These are phyloP conservation scores for Boletus patriciae DNA, from an alignment of 768 basidiomycete species.

Conservation along the genomic window DNA sequence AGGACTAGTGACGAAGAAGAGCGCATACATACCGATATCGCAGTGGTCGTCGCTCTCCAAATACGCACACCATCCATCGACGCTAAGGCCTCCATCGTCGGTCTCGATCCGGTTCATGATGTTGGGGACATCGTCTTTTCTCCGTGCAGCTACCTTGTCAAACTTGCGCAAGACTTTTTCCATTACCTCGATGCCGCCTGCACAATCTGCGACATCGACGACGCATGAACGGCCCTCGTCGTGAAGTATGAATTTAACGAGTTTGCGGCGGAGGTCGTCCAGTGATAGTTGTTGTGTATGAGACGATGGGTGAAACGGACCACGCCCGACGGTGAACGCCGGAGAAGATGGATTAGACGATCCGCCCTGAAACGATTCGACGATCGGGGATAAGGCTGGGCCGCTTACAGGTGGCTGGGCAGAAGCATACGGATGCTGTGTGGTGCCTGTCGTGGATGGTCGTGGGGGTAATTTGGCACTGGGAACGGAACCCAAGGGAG, in stretches of 20 bases:
- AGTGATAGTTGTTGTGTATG: conserved; percentile 51
- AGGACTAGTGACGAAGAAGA: background rate
- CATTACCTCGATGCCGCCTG: conserved; percentile 81
- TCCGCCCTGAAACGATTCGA: conserved; percentile 52
- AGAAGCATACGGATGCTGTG: conserved; percentile 60
- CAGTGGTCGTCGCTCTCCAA: conserved; percentile 58
- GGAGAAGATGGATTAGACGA: conserved; percentile 48
- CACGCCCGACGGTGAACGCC: conserved; percentile 57
- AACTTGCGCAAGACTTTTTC: conserved; percentile 91
- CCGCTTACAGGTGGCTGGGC: conserved; percentile 43
- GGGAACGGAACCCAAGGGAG: conserved; percentile 37
- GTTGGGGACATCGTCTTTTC: conserved; percentile 43
- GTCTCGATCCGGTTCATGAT: conserved; percentile 58
- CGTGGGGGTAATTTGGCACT: conserved; percentile 44
- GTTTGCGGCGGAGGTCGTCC: conserved; percentile 78
- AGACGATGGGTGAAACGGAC: conserved; percentile 53
- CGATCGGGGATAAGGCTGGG: conserved; percentile 67
- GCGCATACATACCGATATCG: conserved; percentile 45
- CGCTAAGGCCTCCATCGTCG: conserved; percentile 71
- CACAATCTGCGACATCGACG: conserved; percentile 79
- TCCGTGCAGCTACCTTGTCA: conserved; percentile 55
- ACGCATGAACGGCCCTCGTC: conserved; percentile 78
- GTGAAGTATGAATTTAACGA: conserved; percentile 85
- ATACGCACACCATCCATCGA: conserved; percentile 91
- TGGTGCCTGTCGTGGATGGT: conserved; percentile 44